phyloP scores from a whole-genome alignment of 2,329 filamentous ascomycete genomes.

The Xylariaceae sp. region DNA sequence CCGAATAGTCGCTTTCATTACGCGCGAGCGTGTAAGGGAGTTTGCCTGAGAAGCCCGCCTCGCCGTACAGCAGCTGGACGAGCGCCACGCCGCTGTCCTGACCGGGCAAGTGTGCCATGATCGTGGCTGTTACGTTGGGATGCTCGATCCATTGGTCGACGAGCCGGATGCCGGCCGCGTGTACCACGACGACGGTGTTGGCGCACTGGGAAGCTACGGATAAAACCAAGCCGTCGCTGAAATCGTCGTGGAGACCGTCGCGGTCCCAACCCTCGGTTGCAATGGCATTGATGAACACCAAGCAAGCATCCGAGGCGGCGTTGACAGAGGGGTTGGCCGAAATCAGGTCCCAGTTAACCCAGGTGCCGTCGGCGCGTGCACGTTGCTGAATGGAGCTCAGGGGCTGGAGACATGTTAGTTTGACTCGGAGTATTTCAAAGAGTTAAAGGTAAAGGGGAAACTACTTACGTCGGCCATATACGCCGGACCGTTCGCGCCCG shows the following conservation, averaged over 20 bases:
- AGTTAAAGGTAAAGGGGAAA: constrained; percentile 20
- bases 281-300: constrained; percentile 64
- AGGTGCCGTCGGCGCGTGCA: constrained; percentile 49
- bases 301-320: constrained; percentile 54
- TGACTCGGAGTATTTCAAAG: too few relatives aligned
- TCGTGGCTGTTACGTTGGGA: constrained; percentile 58
- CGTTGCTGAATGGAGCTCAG: constrained; percentile 54
- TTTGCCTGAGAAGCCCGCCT: constrained; percentile 49
- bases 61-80: constrained; percentile 54
- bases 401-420: too few relatives aligned
- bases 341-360: constrained; percentile 53
- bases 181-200: constrained; percentile 61
- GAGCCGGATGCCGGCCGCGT: constrained; percentile 57
- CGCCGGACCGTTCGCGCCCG: constrained; percentile 44
- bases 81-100: constrained; percentile 60
- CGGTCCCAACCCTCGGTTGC: constrained; percentile 73
- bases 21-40: constrained; percentile 59
- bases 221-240: constrained; percentile 54
- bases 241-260: constrained; percentile 63
- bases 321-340: constrained; percentile 42
- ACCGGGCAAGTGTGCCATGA: constrained; percentile 61
- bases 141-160: constrained; percentile 63
- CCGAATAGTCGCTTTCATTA: constrained; percentile 47
- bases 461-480: constrained; percentile 43
- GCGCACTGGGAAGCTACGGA: constrained; percentile 56